Evolutionary conservation across 169 alveolate genomes (phyloP).

Genomic region (Theileria orientalis): DNA sequence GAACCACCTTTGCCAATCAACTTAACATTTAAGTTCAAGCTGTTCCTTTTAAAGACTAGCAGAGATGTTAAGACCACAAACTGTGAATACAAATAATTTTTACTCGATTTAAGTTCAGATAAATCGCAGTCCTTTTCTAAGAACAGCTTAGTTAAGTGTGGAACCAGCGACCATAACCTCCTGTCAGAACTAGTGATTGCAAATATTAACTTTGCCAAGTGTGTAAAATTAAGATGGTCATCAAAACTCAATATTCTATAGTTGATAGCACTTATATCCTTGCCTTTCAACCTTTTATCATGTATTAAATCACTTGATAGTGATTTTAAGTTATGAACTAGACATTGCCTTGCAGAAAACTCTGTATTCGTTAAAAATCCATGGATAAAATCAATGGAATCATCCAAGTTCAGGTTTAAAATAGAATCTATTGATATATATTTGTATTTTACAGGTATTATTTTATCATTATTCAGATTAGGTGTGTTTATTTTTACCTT

Average conservation of each 20-base stretch:
- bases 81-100: not conserved
- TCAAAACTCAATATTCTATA: slow-evolving; percentile 28
- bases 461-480: too few species aligned
- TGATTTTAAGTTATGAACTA: slow-evolving; percentile 8
- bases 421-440: too few species aligned
- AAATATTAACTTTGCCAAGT: slow-evolving; percentile 21
- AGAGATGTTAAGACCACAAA: slow-evolving; percentile 2
- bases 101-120: not conserved
- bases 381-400: too few species aligned
- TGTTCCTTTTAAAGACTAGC: not conserved
- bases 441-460: too few species aligned
- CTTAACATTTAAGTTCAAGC: too few species aligned
- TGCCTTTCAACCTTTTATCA: not conserved
- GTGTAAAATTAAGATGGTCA: slow-evolving; percentile 23
- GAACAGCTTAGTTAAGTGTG: not conserved
- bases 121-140: not conserved
- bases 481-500: too few species aligned
- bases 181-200: slow-evolving; percentile 28
- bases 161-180: not conserved
- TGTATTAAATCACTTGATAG: not conserved
- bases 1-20: too few species aligned
- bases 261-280: slow-evolving; percentile 6
- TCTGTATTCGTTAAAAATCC: too few species aligned
- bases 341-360: too few species aligned
- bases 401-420: too few species aligned